phyloP scores from a whole-genome alignment of 2,329 filamentous ascomycete species.

The Fusarium continuum region DNA sequence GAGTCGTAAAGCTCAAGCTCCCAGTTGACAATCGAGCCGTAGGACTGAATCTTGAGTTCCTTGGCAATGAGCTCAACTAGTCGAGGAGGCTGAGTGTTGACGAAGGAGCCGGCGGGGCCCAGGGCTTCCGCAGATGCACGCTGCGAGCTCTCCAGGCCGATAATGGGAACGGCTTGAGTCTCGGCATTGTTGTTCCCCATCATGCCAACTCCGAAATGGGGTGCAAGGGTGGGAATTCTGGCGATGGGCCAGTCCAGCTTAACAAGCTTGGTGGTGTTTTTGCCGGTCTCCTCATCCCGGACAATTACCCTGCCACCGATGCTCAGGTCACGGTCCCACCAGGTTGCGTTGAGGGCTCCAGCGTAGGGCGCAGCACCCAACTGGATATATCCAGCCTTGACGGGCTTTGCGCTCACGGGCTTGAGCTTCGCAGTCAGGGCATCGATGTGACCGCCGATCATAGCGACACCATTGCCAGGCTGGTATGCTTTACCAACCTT shows the following conservation, averaged over 20 bases:
- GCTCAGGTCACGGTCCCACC: constrained; percentile 96
- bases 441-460: constrained; percentile 93
- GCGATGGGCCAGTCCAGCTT: constrained; percentile 96
- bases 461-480: constrained; percentile 85
- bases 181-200: constrained; percentile 78
- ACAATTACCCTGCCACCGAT: constrained; percentile 91
- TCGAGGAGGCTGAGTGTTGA: constrained; percentile 82
- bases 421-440: constrained; percentile 91
- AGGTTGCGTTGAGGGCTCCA: constrained; percentile 85
- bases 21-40: constrained; percentile 88
- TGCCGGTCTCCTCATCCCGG: constrained; percentile 74
- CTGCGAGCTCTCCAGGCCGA: constrained; percentile 80
- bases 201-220: constrained; percentile 87
- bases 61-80: constrained; percentile 84
- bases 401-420: constrained; percentile 86
- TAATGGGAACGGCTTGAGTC: constrained; percentile 93
- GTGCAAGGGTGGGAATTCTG: constrained; percentile 87
- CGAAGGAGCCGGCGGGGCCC: constrained; percentile 76
- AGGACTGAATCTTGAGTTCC: constrained; percentile 76
- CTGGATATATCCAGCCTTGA: constrained; percentile 85
- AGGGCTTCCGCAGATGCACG: constrained; percentile 54
- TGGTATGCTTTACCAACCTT: constrained; percentile 81
- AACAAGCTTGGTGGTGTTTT: constrained; percentile 82
- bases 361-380: constrained; percentile 94
- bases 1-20: constrained; percentile 94